These are phyloP conservation scores for Plasmodium berghei DNA, from an alignment of 169 alveolate species.

Conservation along the genomic window DNA sequence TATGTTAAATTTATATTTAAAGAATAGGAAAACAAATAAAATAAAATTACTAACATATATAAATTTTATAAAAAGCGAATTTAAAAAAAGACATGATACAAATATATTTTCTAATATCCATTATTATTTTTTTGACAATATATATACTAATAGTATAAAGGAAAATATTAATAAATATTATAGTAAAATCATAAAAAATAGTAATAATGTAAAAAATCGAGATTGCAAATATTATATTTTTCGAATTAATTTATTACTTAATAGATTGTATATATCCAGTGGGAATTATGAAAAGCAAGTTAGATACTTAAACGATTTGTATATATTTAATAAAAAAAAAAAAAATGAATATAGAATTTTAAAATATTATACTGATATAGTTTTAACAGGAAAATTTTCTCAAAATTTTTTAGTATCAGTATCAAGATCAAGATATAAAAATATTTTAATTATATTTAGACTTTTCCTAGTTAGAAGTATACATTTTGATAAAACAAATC, in stretches of 20 bases:
- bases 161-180: conserved; percentile 47
- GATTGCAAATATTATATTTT: conserved; percentile 64
- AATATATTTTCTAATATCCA: not conserved
- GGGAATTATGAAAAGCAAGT: conserved; percentile 59
- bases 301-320: conserved; percentile 29
- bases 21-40: conserved; percentile 30
- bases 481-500: conserved; percentile 48
- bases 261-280: conserved; percentile 54
- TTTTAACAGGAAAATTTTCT: conserved; percentile 52
- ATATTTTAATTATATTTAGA: conserved; percentile 49
- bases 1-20: conserved; percentile 47
- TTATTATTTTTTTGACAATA: conserved; percentile 33
- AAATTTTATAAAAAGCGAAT: conserved; percentile 45
- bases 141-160: conserved; percentile 24
- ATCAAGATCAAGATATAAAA: conserved; percentile 50
- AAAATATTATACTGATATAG: conserved; percentile 55
- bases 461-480: conserved; percentile 49
- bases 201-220: conserved; percentile 8
- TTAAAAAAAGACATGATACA: conserved; percentile 5
- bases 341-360: conserved; percentile 51
- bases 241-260: conserved; percentile 26
- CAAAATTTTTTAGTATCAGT: conserved; percentile 52
- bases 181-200: not conserved
- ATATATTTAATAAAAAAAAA: conserved; percentile 56
- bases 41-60: conserved; percentile 40